phyloP scores from a whole-genome alignment of 441 rosid species.

The Populus tomentosa region DNA sequence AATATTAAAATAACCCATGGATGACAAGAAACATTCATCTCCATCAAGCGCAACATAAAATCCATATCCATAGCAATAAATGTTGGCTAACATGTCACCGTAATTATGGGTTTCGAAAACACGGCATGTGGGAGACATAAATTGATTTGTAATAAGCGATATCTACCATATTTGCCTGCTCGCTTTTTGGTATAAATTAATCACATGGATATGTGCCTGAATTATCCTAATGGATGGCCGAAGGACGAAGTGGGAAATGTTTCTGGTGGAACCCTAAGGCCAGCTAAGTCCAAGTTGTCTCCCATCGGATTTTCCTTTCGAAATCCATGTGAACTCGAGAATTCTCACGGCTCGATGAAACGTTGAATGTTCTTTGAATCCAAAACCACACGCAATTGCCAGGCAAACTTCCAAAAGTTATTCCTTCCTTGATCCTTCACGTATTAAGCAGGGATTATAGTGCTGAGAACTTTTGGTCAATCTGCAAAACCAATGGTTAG shows the following conservation, averaged over 20 bases:
- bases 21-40: background rate
- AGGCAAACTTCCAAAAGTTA: background rate
- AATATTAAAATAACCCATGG: too few relatives aligned
- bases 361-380: too few relatives aligned
- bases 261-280: too few relatives aligned
- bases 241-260: background rate
- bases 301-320: too few relatives aligned
- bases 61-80: background rate
- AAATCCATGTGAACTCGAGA: background rate
- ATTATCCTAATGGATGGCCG: background rate
- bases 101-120: background rate
- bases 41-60: background rate
- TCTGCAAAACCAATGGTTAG: too few relatives aligned
- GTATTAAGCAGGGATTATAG: too few relatives aligned
- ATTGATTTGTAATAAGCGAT: too few relatives aligned
- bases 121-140: too few relatives aligned
- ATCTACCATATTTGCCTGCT: background rate
- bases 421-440: background rate
- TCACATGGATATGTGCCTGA: background rate
- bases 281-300: too few relatives aligned
- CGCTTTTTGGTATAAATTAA: background rate
- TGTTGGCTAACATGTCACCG: background rate
- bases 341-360: background rate
- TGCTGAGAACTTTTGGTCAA: too few relatives aligned
- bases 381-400: too few relatives aligned